Base-by-base conservation (phyloP, 78 protist species). In the Dictyostelium intermedium region DNA sequence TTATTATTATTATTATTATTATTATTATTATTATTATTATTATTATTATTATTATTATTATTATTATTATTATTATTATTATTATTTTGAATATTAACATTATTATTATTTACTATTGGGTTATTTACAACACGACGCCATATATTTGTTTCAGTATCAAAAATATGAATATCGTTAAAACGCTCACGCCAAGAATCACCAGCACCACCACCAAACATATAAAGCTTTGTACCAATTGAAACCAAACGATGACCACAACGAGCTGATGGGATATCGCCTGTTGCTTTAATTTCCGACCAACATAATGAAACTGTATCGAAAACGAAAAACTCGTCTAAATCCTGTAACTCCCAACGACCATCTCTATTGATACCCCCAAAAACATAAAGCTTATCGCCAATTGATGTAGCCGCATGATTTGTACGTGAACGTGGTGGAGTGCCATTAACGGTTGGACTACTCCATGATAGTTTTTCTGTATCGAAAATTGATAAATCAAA, bases 181-280 rank as follows among this genome's bases (percentile, higher is more conserved):
- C 78, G 53, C 25, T 85, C 84, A 6, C 78, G 32, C 96, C 96
- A 93, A 0, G 70, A 35, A 23, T 93, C 96, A 53, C 92, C 96
- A 9, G 91, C 85, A 43, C 96, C 96, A n/a, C 96, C 96, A 25
- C 96, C 96, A 76, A 86, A 93, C 91, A 93, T 25, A 63, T 80
- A 93, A 10, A 83, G 87, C 20, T 93, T 76, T 1, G 39, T 61
- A 35, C 85, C 92, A n/a, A 93, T 83, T 8, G 93, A 41, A 11
- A 86, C 85, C 45, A 93, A 30, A 30, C 89, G 45, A 30, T 93
- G 96, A 47, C 96, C 96, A 66, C 96, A 93, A 66, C 96, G 86
- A 1, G 96, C 91, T 1, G 86, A 45, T 32, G 96, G 96, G 0
- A 45, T 35, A 25, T 85, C 92, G 25, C 92, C 92, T 27, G 87